Base-by-base conservation (phyloP, 768 basidiomycete species). In the Boletus vinaceobasis region DNA sequence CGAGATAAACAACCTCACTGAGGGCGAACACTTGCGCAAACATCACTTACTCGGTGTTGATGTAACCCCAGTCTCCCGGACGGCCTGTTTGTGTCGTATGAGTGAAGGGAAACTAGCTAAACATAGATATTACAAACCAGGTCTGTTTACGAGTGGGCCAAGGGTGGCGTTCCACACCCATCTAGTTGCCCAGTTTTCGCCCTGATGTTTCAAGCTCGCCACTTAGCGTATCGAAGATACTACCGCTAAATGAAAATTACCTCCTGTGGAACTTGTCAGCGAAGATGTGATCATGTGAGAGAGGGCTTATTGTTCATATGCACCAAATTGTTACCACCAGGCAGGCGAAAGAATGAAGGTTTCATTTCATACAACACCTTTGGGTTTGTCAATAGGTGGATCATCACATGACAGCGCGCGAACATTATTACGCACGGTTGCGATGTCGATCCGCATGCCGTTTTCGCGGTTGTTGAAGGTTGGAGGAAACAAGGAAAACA, bases 151-250 rank as follows among this genome's bases (percentile, higher is more conserved):
- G 17, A 85, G 66, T 0, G 80, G 72, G 3, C 84, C 84, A n/a
- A 85, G 74, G 5, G 85, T 87, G 5, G 76, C 74, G 58, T 84
- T 81, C 86, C 86, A 87, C 60, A 81, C 75, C 86, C 86, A 87
- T 11, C 85, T 73, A 0, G 76, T 75, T 7, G 68, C 75, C 23
- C 72, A 65, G 1, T 78, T 80, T 68, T 81, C 75, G 4, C 85
- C 85, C 78, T 87, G 52, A 4, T 8, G 42, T 23, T 57, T 56
- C 33, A 17, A 17, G 15, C 9, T 10, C 15, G 26, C 52, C 21
- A 21, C 10, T 51, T 33, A 39, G 29, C 37, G 50, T 66, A 26
- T 29, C 46, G 5, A 50, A 15, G 37, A 39, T 26, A 4, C 3
- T n/a, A 29, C 31, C 29, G 37, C 10, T 17, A 13, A 19, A 23